Conservation (phyloP, 768 basidiomycete genomes). For the Tricholomella constricta region DNA sequence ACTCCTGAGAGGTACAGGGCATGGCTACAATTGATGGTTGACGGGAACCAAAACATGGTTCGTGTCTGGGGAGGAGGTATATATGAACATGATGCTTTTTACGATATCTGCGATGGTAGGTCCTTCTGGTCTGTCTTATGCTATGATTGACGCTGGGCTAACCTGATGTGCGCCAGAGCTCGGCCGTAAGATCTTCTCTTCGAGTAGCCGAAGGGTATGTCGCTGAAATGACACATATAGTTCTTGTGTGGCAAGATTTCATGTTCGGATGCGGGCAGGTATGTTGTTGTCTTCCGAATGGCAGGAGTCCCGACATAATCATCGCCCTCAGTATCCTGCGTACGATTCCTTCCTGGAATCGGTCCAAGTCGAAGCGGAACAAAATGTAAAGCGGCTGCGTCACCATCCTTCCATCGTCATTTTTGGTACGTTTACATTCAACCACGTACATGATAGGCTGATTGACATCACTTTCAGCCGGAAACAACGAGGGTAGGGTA, state of each 20-base stretch:
- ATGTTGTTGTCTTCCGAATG: conserved; percentile 11
- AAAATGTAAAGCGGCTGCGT: conserved; percentile 81
- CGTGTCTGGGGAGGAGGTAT: conserved; percentile 95
- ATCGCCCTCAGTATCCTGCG: conserved; percentile 71
- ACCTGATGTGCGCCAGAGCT: conserved; percentile 45
- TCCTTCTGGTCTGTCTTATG: conserved; percentile 10
- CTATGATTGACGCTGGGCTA: neutral
- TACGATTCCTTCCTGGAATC: conserved; percentile 77
- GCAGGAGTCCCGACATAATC: neutral
- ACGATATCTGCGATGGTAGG: conserved; percentile 79
- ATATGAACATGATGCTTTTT: conserved; percentile 82
- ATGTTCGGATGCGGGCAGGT: conserved; percentile 96
- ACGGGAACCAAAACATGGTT: conserved; percentile 92
- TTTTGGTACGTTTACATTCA: conserved; percentile 54
- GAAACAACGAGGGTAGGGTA: conserved; percentile 72
- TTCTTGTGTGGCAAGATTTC: conserved; percentile 98
- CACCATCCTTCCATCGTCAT: conserved; percentile 91
- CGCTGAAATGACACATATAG: conserved; percentile 28
- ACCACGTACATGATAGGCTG: neutral
- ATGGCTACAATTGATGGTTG: conserved; percentile 84
- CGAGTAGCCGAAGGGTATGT: neutral
- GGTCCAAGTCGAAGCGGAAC: conserved; percentile 77
- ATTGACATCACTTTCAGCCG: conserved; percentile 46
- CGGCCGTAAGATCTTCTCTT: conserved; percentile 44
- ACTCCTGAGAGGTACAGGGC: conserved; percentile 61